Conservation (phyloP, 306 rosid genomes). For the Dryas alaskensis region DNA sequence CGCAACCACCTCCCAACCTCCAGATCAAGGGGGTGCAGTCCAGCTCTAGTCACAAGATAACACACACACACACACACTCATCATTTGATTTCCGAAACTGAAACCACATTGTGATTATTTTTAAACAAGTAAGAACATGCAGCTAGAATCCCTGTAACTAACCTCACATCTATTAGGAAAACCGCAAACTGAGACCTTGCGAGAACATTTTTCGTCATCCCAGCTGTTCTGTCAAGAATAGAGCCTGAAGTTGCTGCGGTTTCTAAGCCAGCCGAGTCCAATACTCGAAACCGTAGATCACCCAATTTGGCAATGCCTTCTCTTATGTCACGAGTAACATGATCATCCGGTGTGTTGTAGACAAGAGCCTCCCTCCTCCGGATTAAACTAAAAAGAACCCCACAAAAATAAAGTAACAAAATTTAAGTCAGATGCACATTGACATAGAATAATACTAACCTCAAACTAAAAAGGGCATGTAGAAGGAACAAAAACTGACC, state of each 20-base stretch:
- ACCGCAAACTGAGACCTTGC: constrained; percentile 61
- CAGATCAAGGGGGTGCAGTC: constrained; percentile 81
- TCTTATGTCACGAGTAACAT: constrained; percentile 87
- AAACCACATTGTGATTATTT: not conserved
- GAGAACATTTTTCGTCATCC: constrained; percentile 68
- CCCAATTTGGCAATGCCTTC: constrained; percentile 91
- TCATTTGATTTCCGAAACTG: no score
- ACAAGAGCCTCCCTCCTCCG: constrained; percentile 93
- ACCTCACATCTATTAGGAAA: constrained; percentile 85
- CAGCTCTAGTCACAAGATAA: constrained; percentile 50
- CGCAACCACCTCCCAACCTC: constrained; percentile 95
- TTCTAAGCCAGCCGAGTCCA: constrained; percentile 95
- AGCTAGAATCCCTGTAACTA: constrained; percentile 8
- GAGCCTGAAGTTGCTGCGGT: constrained; percentile 70
- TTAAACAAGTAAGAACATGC: not conserved
- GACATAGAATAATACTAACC: not conserved
- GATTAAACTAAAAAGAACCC: constrained; percentile 47
- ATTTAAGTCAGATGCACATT: not conserved
- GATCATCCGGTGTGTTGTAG: constrained; percentile 86
- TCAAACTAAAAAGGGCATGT: not conserved
- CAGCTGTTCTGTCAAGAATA: constrained; percentile 82
- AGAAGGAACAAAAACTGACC: constrained; percentile 35
- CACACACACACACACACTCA: no score
- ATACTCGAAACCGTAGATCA: constrained; percentile 76
- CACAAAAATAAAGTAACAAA: not conserved